A percentile compares a stretch with the other conserved stretches of the same genome.
phyloP scores from a whole-genome alignment of 306 rosid genomes.

The Abrus precatorius region DNA sequence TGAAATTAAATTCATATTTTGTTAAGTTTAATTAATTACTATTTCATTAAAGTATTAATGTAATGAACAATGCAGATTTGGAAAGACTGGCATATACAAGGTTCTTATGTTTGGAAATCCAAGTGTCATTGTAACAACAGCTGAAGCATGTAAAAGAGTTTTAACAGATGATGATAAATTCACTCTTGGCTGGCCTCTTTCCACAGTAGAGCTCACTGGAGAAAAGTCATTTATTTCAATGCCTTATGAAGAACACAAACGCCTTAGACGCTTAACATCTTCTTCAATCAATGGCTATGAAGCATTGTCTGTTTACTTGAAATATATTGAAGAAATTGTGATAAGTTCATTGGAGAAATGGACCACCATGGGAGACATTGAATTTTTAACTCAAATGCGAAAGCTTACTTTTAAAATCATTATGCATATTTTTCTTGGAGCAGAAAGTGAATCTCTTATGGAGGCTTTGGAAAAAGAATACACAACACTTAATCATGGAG shows the following conservation, averaged over 20 bases:
- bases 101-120: constrained; percentile 80
- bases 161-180: constrained; percentile 83
- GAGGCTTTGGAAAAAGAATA: constrained; percentile 71
- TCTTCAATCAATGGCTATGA: constrained; percentile 84
- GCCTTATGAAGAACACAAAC: constrained; percentile 73
- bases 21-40: too few species aligned
- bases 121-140: constrained; percentile 73
- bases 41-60: too few species aligned
- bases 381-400: constrained; percentile 66
- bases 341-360: constrained; percentile 64
- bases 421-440: constrained; percentile 69
- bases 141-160: constrained; percentile 67
- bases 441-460: constrained; percentile 60
- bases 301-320: constrained; percentile 64
- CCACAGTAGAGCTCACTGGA: constrained; percentile 77
- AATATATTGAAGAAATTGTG: constrained; percentile 58
- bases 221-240: constrained; percentile 73
- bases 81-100: constrained; percentile 77
- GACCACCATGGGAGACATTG: constrained; percentile 66
- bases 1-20: too few species aligned
- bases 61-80: constrained; percentile 58
- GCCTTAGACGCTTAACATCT: constrained; percentile 75
- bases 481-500: constrained; percentile 66
- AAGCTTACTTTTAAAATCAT: constrained; percentile 71
- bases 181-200: constrained; percentile 76